Evolutionary conservation across 1,284 basidiomycete species (phyloP), one percentile per base, ranked within the genome.

Genomic region (Ceraceosorus guamensis): DNA sequence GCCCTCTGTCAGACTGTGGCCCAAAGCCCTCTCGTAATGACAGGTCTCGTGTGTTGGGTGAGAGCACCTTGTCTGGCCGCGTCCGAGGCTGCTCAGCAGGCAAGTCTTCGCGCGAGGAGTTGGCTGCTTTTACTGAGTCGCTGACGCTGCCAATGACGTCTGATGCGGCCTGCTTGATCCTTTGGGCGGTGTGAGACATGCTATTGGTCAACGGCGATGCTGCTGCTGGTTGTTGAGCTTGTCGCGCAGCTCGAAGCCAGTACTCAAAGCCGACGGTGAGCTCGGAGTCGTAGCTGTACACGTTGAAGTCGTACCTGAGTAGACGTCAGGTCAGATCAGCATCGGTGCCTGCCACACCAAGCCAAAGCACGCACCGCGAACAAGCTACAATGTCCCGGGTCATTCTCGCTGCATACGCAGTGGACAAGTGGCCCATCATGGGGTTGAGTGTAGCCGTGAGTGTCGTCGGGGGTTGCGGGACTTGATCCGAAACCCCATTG

Each of bases 251-350:
- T 16, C 63, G 54, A 14, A 76, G 50, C 62, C 68, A 68, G 53
- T 72, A 76, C 57, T 76, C 73, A 2, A 56, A 66, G 0, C 73
- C 93, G 77, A 97, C 82, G 4, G 89, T 87, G 84, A 91, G 87
- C 75, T 96, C 92, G 71, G 88, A 91, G 68, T 95, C 91, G 77
- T 93, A 97, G 72, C 88, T 91, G 74, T 95, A 96, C 31, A 93
- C 84, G 70, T 98, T 98, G 78, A 97, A 91, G 72, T 96, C 91
- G 74, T 33, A 24, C 24, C 24, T 24, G 24, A 24, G 24, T 24
- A 24, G 3, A 24, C 24, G 24, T 24, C 3, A 24, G 24, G 24
- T 24, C 24, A 24, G 2, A 24, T 24, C 24, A 24, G 24, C 24
- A 24, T 24, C 24, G 24, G 24, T 24, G 24, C 24, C 24, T 24